These are phyloP conservation scores for Vanrija pseudolonga DNA, from an alignment of 1,284 basidiomycete species.

Conservation along the genomic window DNA sequence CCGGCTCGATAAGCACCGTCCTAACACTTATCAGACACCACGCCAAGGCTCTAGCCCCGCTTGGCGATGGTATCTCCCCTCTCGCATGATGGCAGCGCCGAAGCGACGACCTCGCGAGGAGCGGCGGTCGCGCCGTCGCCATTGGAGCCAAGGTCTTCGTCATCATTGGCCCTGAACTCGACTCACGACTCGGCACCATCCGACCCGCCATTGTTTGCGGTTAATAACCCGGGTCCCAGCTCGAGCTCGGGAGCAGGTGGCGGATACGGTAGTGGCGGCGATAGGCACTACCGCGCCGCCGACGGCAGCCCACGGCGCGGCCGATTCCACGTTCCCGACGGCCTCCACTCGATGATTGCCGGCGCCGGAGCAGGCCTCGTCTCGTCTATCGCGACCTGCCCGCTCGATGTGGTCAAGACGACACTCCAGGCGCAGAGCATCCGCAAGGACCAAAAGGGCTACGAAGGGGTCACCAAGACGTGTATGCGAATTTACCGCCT, in stretches of 20 bases:
- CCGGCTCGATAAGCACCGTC: too few species aligned
- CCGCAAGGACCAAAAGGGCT: conserved; percentile 62
- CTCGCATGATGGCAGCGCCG: conserved; percentile 31
- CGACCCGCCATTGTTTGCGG: neutral
- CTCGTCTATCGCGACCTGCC: conserved; percentile 90
- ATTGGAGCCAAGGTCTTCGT: neutral
- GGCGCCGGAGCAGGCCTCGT: conserved; percentile 71
- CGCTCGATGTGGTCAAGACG: conserved; percentile 96
- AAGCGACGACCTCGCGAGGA: conserved; percentile 23
- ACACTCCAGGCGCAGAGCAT: conserved; percentile 85
- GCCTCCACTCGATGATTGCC: conserved; percentile 51
- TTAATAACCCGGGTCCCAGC: too few species aligned
- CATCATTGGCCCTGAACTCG: neutral
- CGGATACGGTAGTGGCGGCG: too few species aligned
- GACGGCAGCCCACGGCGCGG: neutral
- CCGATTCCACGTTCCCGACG: conserved; percentile 25
- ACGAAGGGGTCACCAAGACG: conserved; percentile 74
- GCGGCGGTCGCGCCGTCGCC: conserved; percentile 1
- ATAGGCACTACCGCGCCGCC: neutral
- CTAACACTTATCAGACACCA: too few species aligned
- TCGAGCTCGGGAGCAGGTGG: too few species aligned
- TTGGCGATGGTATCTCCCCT: conserved; percentile 8
- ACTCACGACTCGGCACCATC: neutral
- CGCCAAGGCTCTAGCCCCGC: neutral
- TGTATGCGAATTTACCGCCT: conserved; percentile 66